phyloP scores from a whole-genome alignment of 2,329 filamentous ascomycete genomes.

The Triangularia verruculosa region DNA sequence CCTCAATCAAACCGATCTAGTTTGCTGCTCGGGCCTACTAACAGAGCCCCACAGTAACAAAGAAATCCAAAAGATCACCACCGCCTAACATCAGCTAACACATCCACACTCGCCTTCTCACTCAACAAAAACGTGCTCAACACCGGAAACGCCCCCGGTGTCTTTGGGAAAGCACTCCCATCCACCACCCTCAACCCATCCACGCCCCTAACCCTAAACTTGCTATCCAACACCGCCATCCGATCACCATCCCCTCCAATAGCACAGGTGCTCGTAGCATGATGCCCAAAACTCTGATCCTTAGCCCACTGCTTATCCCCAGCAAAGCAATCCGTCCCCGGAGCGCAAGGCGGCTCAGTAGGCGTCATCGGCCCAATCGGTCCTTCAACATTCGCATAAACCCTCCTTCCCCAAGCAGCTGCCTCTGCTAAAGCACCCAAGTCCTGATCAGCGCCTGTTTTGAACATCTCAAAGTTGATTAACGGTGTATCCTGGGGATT shows the following conservation, averaged over 20 bases:
- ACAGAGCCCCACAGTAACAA: too few species aligned
- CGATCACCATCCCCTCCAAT: slow-evolving; percentile 55
- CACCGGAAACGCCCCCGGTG: slow-evolving; percentile 43
- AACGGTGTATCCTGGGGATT: slow-evolving; percentile 60
- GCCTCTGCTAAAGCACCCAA: slow-evolving; percentile 26
- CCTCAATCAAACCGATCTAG: too few species aligned
- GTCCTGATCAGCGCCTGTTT: slow-evolving; percentile 28
- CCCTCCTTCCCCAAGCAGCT: slow-evolving; percentile 21
- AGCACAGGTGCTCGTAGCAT: slow-evolving; percentile 53
- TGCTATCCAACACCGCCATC: slow-evolving; percentile 55
- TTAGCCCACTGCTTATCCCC: slow-evolving; percentile 36
- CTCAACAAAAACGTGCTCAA: slow-evolving; percentile 52
- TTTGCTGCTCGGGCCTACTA: too few species aligned
- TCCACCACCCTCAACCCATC: slow-evolving; percentile 58
- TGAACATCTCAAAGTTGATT: slow-evolving; percentile 54
- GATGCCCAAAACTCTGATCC: slow-evolving; percentile 54
- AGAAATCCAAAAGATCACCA: background rate
- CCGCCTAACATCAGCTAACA: slow-evolving; percentile 30
- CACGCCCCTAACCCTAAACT: slow-evolving; percentile 57
- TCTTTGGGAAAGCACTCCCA: slow-evolving; percentile 53
- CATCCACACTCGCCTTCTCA: slow-evolving; percentile 60
- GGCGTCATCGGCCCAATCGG: slow-evolving; percentile 23
- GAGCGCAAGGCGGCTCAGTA: slow-evolving; percentile 24
- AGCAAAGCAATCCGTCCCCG: slow-evolving; percentile 15
- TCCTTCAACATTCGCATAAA: slow-evolving; percentile 19